These are phyloP conservation scores for Cavenderia fasciculata DNA, from an alignment of 78 protist species.

Conservation along the genomic window DNA sequence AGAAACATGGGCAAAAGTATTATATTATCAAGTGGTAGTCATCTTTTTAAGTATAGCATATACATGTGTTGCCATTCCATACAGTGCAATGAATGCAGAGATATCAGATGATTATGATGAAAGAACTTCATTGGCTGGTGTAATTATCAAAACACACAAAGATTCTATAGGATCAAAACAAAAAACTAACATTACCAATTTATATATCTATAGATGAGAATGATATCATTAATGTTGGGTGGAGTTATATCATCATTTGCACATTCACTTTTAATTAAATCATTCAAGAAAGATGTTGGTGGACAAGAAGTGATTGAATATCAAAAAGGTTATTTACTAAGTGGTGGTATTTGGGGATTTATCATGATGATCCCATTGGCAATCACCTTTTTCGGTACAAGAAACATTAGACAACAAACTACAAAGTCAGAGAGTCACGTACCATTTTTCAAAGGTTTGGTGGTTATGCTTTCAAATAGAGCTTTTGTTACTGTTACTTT, in stretches of 20 bases:
- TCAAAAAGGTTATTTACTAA: constrained; percentile 54
- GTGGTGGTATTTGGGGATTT: constrained; percentile 68
- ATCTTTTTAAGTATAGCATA: constrained; percentile 19
- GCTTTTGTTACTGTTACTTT: constrained; percentile 54
- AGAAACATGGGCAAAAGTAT: background rate
- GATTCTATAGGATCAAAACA: too few relatives aligned
- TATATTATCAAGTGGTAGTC: constrained; percentile 47
- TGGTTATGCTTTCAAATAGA: constrained; percentile 56
- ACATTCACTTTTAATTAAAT: constrained; percentile 37
- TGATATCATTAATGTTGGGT: constrained; percentile 72
- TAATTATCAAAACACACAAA: background rate
- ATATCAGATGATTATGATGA: constrained; percentile 77
- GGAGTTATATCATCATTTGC: constrained; percentile 52
- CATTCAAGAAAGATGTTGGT: background rate
- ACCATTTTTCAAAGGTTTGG: constrained; percentile 67
- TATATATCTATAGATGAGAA: constrained; percentile 24
- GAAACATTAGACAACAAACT: constrained; percentile 25
- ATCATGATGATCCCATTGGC: constrained; percentile 33
- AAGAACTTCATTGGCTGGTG: constrained; percentile 39
- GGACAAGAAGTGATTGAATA: constrained; percentile 12
- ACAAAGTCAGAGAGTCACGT: constrained; percentile 24
- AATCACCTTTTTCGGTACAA: constrained; percentile 49
- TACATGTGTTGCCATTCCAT: constrained; percentile 77
- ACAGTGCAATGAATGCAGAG: constrained; percentile 78
- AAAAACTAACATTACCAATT: too few relatives aligned